Base-by-base conservation (phyloP, 768 basidiomycete species). In the Boletus edulis region DNA sequence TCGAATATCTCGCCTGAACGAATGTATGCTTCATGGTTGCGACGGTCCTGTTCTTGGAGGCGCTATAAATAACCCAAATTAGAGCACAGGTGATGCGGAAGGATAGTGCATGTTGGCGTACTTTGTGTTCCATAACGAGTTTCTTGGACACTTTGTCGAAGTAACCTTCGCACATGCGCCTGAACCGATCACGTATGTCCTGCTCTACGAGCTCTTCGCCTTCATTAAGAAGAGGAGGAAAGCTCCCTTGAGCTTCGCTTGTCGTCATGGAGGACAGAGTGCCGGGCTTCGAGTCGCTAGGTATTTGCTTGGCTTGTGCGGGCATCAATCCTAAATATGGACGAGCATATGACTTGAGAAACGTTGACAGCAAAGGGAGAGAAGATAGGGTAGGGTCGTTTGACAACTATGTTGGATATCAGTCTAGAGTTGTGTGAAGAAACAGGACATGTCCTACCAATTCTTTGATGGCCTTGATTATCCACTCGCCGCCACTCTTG, bases 1-100 rank as follows among this genome's bases (percentile, higher is more conserved):
- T 99, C 97, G 62, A 99, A 99, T 58, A 99, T 98, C 72, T 99
- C 96, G 27, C 97, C 97, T 3, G 95, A 98, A 32, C 95, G 92
- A 61, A 99, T 98, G 68, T 99, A 99, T 54, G 97, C 97, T 76
- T 99, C 97, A 67, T 98, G 96, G 64, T 99, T 99, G 48, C 89
- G 81, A 58, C 87, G 87, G 70, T 98, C 97, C 73, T 97, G 95
- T 60, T 97, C 94, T 86, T 98, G 94, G 44, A 99, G 78, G 46
- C 89, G 86, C 96, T 98, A 65, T 29, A 49, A 22, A 57, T 12
- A 27, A 20, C 13, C 4, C 24, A 15, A 55, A 40, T 56, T 54
- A 18, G 17, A 29, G 39, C 18, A 52, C 17, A 35, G 22, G n/a
- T 24, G 2, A 34, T 17, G 20, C 22, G 37, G 18, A 15, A 46